Evolutionary conservation across 306 rosid genomes (phyloP).

Genomic region (Ormosia semicastrata): DNA sequence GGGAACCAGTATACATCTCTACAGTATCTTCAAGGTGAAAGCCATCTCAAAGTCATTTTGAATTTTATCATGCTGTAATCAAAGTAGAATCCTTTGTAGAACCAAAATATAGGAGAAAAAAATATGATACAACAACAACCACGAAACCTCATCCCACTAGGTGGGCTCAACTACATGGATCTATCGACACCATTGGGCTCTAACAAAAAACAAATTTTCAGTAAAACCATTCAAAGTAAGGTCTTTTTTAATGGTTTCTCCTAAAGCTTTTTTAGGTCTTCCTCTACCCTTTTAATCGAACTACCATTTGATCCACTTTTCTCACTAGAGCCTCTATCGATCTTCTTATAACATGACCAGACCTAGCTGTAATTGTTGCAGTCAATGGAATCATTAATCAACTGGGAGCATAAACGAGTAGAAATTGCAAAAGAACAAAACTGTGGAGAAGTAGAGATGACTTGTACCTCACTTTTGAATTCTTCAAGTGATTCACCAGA

Average conservation of each 20-base stretch:
- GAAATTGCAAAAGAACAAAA: constrained; percentile 10
- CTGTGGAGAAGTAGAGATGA: constrained; percentile 9
- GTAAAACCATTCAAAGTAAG: not conserved
- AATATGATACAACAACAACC: not conserved
- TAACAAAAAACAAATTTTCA: not conserved
- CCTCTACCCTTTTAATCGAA: not conserved
- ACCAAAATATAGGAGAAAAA: not conserved
- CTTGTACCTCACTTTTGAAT: constrained; percentile 88
- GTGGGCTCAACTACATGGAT: not conserved
- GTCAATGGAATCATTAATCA: constrained; percentile 16
- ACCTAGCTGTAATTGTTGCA: not conserved
- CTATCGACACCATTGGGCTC: not conserved
- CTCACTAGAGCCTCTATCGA: not conserved
- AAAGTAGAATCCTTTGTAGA: not conserved
- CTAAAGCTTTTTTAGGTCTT: not conserved
- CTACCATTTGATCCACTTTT: constrained; percentile 5
- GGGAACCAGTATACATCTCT: not conserved
- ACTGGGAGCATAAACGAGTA: constrained; percentile 5
- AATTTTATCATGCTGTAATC: not conserved
- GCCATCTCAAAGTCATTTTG: not conserved
- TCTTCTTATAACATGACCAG: not conserved
- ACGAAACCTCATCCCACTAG: not conserved
- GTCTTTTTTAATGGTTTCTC: not conserved
- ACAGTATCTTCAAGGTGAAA: not conserved
- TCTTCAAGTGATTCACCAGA: constrained; percentile 87